Evolutionary conservation across 2,329 filamentous ascomycete species (phyloP), one percentile per base, ranked within the genome.

Genomic region (Atkinsonella texensis): DNA sequence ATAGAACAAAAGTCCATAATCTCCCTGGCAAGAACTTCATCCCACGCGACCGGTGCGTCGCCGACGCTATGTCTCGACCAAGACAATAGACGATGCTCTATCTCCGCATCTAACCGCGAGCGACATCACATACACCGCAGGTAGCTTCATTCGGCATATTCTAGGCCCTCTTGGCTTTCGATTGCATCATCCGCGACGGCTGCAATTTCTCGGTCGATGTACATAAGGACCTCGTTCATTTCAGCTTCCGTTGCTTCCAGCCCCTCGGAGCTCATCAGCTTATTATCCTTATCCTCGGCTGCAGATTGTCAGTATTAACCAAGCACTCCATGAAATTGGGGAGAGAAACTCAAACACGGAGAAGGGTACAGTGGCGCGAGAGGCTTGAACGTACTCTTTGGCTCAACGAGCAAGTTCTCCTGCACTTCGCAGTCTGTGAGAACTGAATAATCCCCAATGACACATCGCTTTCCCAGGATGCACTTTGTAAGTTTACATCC

Each of bases 381-480:
- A 28, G 28, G 28, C 15, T 42, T 18, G 39, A 42, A 76, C 80
- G 74, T 70, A 84, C 81, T 83, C 65, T 70, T 85, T n/a, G 87
- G 79, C 61, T 94, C 90, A 45, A 90, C 83, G 1, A 95, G 77
- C 9, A 91, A 75, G 63, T 91, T 91, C 66, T 95, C 88, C 65
- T 95, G 89, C 5, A 97, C 84, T 68, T 97, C 89, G 60, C 90
- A 96, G 54, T 95, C 87, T 50, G 84, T 89, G 58, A 97, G 69
- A n/a, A 82, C 78, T 6, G 77, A 84, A 9, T 84, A 85, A 46
- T 88, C 87, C n/a, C 91, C 90, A 58, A 98, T 81, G 60, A 85
- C 83, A 57, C 84, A 86, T 55, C 88, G 73, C 62, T 84, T 81
- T 4, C 93, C 93, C 41, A 97, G 70, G 33, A 97, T 87, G 62